phyloP scores from a whole-genome alignment of 192 early-diverging fungal genomes.

The Phlyctochytrium planicorne region DNA sequence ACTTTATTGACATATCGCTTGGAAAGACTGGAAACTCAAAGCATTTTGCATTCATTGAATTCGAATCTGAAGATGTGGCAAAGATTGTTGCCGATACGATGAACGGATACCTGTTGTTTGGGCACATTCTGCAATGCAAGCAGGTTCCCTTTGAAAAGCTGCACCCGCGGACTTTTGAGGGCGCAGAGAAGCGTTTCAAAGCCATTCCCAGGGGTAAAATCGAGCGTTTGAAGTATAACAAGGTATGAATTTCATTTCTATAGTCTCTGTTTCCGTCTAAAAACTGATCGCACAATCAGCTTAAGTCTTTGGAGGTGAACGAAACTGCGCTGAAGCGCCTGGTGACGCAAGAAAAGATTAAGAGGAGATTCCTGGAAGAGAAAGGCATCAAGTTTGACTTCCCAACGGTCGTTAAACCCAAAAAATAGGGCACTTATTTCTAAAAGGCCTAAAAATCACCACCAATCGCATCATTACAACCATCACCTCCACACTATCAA shows the following conservation, averaged over 20 bases:
- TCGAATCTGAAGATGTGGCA: slow-evolving; percentile 75
- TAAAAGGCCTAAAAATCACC: too few species aligned
- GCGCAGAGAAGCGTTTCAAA: slow-evolving; percentile 70
- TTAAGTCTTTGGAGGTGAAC: too few species aligned
- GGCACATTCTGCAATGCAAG: slow-evolving; percentile 35
- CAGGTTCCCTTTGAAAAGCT: slow-evolving; percentile 70
- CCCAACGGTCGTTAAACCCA: too few species aligned
- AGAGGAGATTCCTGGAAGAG: too few species aligned
- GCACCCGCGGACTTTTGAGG: slow-evolving; percentile 72
- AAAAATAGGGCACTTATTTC: too few species aligned
- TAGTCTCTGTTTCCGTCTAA: neutral
- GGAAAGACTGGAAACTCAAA: slow-evolving; percentile 81
- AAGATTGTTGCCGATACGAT: slow-evolving; percentile 93
- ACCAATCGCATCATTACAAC: too few species aligned
- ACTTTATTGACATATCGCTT: neutral
- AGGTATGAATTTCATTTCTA: too few species aligned
- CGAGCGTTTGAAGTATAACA: slow-evolving; percentile 63
- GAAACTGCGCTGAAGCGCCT: too few species aligned
- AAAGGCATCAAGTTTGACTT: too few species aligned
- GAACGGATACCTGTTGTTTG: slow-evolving; percentile 50
- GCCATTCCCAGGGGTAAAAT: slow-evolving; percentile 60
- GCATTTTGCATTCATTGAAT: slow-evolving; percentile 96
- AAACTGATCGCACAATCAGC: too few species aligned
- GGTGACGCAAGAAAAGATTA: too few species aligned
- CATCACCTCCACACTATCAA: too few species aligned